A percentile compares a stretch with the other conserved stretches of the same genome.
These are phyloP conservation scores for Phtheirospermum japonicum DNA, from an alignment of 257 asterid species.

Conservation along the genomic window DNA sequence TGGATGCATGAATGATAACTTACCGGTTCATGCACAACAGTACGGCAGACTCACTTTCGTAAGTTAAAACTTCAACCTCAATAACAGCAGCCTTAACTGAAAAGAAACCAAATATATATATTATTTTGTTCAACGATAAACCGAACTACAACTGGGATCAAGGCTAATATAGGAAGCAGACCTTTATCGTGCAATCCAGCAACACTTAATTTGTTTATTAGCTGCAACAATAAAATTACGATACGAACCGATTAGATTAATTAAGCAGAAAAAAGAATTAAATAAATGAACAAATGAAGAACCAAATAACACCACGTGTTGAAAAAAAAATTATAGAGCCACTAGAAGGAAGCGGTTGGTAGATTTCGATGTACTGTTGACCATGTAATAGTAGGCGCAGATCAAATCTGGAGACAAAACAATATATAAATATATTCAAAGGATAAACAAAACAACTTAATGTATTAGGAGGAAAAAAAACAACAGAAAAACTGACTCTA, in stretches of 20 bases:
- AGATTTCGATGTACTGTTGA: constrained; percentile 76
- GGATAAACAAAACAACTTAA: constrained; percentile 3
- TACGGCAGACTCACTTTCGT: constrained; percentile 71
- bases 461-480: constrained; percentile 3
- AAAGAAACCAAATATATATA: no score
- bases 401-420: constrained; percentile 61
- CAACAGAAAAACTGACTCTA: constrained; percentile 49
- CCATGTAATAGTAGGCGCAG: no score
- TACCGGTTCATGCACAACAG: constrained; percentile 88
- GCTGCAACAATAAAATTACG: constrained; percentile 61
- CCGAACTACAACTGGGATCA: no score
- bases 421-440: constrained; percentile 4
- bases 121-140: no score
- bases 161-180: constrained; percentile 39
- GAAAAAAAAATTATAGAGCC: constrained; percentile 52
- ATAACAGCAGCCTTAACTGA: constrained; percentile 85
- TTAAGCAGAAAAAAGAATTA: no score
- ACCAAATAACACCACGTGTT: no score
- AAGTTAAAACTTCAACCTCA: constrained; percentile 69
- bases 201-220: constrained; percentile 57
- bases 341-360: constrained; percentile 81
- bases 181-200: constrained; percentile 96
- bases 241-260: no score
- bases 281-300: no score
- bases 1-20: constrained; percentile 27